Evolutionary conservation across 2,329 filamentous ascomycete genomes (phyloP).

Genomic region (Sporothrix pallida): DNA sequence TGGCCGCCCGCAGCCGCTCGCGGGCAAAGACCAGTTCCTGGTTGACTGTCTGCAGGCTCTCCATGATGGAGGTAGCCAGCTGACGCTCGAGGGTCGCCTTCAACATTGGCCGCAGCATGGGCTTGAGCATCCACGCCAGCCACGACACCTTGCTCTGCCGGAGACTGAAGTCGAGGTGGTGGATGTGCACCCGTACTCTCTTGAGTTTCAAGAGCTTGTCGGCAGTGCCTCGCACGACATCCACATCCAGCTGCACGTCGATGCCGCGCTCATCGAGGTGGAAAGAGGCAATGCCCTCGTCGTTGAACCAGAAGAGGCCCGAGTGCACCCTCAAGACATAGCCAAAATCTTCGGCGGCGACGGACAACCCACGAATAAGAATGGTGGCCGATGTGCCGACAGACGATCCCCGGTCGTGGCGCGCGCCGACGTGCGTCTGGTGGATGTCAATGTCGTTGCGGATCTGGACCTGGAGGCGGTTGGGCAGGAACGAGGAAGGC

Average conservation of each 20-base stretch:
- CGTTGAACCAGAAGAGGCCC: slow-evolving; percentile 73
- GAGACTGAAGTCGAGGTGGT: slow-evolving; percentile 79
- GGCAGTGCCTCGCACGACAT: slow-evolving; percentile 76
- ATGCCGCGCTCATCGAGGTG: slow-evolving; percentile 84
- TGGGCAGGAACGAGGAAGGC: slow-evolving; percentile 85
- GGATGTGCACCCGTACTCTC: slow-evolving; percentile 78
- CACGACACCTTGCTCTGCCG: slow-evolving; percentile 43
- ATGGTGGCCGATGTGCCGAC: slow-evolving; percentile 75
- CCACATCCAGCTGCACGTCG: slow-evolving; percentile 83
- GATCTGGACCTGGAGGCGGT: slow-evolving; percentile 78
- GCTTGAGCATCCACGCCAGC: not conserved
- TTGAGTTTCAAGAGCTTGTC: slow-evolving; percentile 82
- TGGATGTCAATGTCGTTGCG: slow-evolving; percentile 86
- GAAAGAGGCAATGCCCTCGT: slow-evolving; percentile 86
- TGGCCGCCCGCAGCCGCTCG: slow-evolving; percentile 82
- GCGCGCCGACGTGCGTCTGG: slow-evolving; percentile 68
- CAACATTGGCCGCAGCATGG: slow-evolving; percentile 78
- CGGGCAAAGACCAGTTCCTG: slow-evolving; percentile 85
- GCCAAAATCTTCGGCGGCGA: slow-evolving; percentile 84
- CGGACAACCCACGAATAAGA: slow-evolving; percentile 80
- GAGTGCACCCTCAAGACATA: slow-evolving; percentile 86
- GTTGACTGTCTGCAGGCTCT: slow-evolving; percentile 75
- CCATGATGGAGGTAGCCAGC: slow-evolving; percentile 72
- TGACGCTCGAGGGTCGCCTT: slow-evolving; percentile 81
- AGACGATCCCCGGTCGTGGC: slow-evolving; percentile 49